Conservation (phyloP, 2,329 filamentous ascomycete species). For the Scorias spongiosa region DNA sequence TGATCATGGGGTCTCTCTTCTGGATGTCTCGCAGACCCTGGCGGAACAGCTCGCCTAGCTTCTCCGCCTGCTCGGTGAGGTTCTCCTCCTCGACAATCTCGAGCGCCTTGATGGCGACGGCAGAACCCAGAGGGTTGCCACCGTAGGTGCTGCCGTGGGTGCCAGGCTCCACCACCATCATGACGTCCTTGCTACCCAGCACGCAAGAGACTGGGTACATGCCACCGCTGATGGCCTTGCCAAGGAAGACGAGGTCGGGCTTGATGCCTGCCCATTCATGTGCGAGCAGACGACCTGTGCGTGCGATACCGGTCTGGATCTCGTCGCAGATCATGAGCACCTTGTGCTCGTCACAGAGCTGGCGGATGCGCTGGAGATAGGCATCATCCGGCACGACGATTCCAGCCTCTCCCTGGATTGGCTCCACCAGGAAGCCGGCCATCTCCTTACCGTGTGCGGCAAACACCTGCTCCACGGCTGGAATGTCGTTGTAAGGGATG, state of each 20-base stretch:
- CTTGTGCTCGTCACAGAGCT: conserved; percentile 86
- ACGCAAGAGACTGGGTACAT: conserved; percentile 99
- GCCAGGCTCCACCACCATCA: conserved; percentile 90
- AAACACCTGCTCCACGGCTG: conserved; percentile 64
- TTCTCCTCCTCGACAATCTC: conserved; percentile 88
- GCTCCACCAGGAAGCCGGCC: conserved; percentile 87
- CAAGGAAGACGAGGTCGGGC: conserved; percentile 85
- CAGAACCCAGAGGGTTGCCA: conserved; percentile 88
- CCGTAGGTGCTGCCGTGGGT: conserved; percentile 98
- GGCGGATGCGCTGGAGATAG: conserved; percentile 67
- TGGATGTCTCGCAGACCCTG: conserved; percentile 60
- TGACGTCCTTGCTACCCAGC: conserved; percentile 72
- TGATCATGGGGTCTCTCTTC: conserved; percentile 53
- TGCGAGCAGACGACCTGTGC: conserved; percentile 87
- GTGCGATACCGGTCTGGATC: conserved; percentile 94
- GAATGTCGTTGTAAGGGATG: conserved; percentile 76
- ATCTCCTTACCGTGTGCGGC: conserved; percentile 70
- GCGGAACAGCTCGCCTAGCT: conserved; percentile 69
- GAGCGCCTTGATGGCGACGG: conserved; percentile 85
- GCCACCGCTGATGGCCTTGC: conserved; percentile 94
- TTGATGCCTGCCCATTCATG: conserved; percentile 90
- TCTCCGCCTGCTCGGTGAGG: conserved; percentile 68
- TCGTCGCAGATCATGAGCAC: conserved; percentile 94
- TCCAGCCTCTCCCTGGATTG: conserved; percentile 93
- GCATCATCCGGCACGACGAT: conserved; percentile 87